Evolutionary conservation across 2,329 filamentous ascomycete genomes (phyloP).

Genomic region (Orbilia quercus): DNA sequence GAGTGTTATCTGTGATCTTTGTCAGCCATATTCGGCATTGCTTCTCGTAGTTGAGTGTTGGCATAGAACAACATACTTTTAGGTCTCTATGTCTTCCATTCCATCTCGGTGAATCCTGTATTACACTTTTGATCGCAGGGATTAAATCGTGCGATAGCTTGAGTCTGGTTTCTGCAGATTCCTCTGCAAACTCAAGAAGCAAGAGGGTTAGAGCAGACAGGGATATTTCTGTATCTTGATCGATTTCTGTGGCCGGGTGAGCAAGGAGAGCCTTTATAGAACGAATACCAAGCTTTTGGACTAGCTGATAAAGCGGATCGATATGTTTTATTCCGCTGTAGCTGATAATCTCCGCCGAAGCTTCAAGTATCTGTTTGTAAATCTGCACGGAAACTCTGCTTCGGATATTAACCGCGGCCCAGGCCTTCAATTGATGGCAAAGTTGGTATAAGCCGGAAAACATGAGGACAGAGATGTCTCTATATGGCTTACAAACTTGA

Average conservation of each 20-base stretch:
- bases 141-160: constrained; percentile 29
- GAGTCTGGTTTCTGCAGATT: constrained; percentile 6
- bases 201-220: constrained; percentile 36
- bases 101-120: constrained; percentile 49
- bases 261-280: constrained; percentile 32
- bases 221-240: constrained; percentile 54
- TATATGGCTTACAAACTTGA: constrained; percentile 32
- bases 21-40: background rate
- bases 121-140: constrained; percentile 30
- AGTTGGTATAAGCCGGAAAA: constrained; percentile 33
- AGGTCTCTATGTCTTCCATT: constrained; percentile 47
- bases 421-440: constrained; percentile 34
- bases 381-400: constrained; percentile 35
- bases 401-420: constrained; percentile 23
- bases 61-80: constrained; percentile 19
- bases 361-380: constrained; percentile 44
- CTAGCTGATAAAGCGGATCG: constrained; percentile 11
- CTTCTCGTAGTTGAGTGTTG: background rate
- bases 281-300: constrained; percentile 26
- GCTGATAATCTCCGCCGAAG: constrained; percentile 38
- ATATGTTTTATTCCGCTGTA: constrained; percentile 10
- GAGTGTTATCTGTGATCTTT: constrained; percentile 22
- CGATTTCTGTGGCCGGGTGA: constrained; percentile 37
- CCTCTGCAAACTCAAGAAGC: constrained; percentile 38
- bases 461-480: constrained; percentile 21